Conservation (phyloP, 2,329 filamentous ascomycete species). For the Leptodontidium sp. region DNA sequence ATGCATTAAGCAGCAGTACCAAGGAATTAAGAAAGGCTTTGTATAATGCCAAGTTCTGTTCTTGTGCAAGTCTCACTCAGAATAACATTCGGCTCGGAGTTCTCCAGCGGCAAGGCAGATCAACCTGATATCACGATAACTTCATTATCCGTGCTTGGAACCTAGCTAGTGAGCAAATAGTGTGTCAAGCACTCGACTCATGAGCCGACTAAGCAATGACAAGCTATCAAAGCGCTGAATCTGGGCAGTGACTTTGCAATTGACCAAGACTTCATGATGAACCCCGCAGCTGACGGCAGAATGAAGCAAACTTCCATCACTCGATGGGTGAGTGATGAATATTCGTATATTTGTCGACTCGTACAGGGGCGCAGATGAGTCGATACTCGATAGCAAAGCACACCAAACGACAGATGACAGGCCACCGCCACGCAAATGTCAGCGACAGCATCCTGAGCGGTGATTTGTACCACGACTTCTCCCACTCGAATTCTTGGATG, state of each 20-base stretch:
- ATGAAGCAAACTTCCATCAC: too few relatives aligned
- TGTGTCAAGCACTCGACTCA: neutral
- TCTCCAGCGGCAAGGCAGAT: slow-evolving; percentile 11
- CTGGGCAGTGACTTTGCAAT: too few relatives aligned
- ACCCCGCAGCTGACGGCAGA: too few relatives aligned
- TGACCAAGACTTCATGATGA: too few relatives aligned
- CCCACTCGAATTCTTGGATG: neutral
- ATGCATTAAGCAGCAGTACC: neutral
- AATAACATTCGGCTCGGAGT: neutral
- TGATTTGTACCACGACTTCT: neutral
- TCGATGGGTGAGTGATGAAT: too few relatives aligned
- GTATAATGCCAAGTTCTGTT: neutral
- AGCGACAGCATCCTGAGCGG: neutral
- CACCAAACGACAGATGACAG: neutral
- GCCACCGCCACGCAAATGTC: neutral
- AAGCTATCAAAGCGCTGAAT: too few relatives aligned
- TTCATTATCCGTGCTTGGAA: neutral
- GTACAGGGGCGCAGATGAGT: too few relatives aligned
- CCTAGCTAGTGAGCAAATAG: neutral
- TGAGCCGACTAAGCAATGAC: neutral
- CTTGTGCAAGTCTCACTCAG: neutral
- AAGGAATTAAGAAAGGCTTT: slow-evolving; percentile 2
- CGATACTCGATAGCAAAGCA: neutral
- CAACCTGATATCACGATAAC: neutral
- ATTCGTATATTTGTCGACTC: too few relatives aligned